Base-by-base conservation (phyloP, 164 flowering plant species). In the Vitis labrusca region DNA sequence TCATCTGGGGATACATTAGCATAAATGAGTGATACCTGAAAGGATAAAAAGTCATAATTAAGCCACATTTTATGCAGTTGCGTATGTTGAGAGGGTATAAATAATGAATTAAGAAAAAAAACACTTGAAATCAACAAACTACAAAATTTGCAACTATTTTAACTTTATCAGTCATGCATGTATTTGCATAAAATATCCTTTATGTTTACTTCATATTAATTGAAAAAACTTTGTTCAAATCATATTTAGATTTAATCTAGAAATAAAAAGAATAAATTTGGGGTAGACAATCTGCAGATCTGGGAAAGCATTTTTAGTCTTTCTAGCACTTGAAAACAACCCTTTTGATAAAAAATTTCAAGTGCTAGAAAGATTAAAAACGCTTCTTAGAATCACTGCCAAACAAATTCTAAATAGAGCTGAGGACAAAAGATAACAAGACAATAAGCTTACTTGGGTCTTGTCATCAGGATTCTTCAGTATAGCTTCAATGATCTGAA, bases 1-100 rank as follows among this genome's bases (percentile, higher is more conserved):
- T 96, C 99, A 76, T 93, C 97, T 14, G 99, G 99, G 15, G 99
- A 90, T 53, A 93, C 78, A 75, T 96, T 96, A 50, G 83, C 99
- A 83, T 90, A 96, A 58, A 96, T 63, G 85, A 96, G 76, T 11
- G 97, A 87, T 9, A 94, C 87, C 99, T 94, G 78, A 68, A 78
- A 72, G 16, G 47, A 55, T 12, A 67, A 50, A 68, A 63, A 52
- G 17, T 56, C 67, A 61, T n/a, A 27, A 67, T 50, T 9, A 69
- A 66, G 51, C n/a, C n/a, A 44, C 59, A 11, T 1, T 29, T 53
- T 2, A 53, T 8, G 10, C 16, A 53, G n/a, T 13, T n/a, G n/a
- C n/a, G 10, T 1, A 11, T 13, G 14, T 27, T 56, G 23, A 56
- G 10, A 16, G 27, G 9, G 27, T 6, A 16, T 6, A 56, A 32